A percentile compares a stretch with the other conserved stretches of the same genome.
Evolutionary conservation across 2,329 filamentous ascomycete species (phyloP).

Genomic region (Colletotrichum sansevieriae): DNA sequence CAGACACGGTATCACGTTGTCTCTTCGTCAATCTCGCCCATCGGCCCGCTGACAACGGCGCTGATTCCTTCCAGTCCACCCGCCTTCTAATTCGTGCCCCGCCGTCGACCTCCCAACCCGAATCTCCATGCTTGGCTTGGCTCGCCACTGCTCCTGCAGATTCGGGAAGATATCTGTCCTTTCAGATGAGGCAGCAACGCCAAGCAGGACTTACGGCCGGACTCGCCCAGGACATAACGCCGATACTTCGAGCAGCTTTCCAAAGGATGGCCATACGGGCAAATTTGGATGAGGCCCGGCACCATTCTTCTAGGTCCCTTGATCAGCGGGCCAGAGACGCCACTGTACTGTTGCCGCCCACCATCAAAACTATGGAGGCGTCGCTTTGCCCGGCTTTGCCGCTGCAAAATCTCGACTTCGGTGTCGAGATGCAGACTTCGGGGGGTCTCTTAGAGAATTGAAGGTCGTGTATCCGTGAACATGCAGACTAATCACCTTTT

Average conservation of each 20-base stretch:
- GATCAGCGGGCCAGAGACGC: constrained; percentile 3
- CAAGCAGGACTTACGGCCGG: background rate
- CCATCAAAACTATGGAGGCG: background rate
- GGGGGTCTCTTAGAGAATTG: too few relatives aligned
- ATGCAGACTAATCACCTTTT: constrained; percentile 16
- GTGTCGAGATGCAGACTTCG: background rate
- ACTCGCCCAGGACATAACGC: background rate
- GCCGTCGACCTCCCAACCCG: background rate
- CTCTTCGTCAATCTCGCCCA: constrained; percentile 29
- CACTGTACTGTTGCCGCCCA: constrained; percentile 19
- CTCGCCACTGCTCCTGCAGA: constrained; percentile 18
- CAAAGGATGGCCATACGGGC: background rate
- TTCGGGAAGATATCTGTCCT: background rate
- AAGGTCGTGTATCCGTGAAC: background rate
- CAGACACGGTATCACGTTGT: background rate
- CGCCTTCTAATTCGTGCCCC: background rate
- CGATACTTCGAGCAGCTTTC: constrained; percentile 4
- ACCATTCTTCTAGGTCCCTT: constrained; percentile 5
- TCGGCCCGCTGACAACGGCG: constrained; percentile 5
- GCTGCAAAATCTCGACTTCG: background rate
- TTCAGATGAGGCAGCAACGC: background rate
- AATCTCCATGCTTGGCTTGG: constrained; percentile 29
- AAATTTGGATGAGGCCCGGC: background rate
- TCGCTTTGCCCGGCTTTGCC: background rate
- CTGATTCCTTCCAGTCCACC: constrained; percentile 10